Base-by-base conservation (phyloP, 2,329 filamentous ascomycete species). In the Fusarium begoniae region DNA sequence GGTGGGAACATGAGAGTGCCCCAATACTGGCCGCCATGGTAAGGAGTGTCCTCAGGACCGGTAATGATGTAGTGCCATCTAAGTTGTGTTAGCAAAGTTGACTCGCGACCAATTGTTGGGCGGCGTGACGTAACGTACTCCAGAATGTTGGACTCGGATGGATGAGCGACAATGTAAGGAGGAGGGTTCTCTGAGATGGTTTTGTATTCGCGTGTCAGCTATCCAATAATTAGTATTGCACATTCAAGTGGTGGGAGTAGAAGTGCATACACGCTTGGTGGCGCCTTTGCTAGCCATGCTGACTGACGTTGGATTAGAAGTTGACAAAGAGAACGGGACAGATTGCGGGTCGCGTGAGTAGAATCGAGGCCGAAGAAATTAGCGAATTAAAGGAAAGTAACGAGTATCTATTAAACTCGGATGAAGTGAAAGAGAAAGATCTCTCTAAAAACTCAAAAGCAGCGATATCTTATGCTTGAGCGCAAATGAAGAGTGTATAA, bases 1-100 rank as follows among this genome's bases (percentile, higher is more conserved):
- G 95, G 90, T 22, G 96, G 96, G 83, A 99, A 99, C 75, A 97
- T 92, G 57, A 99, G 88, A 4, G 96, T 98, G 54, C 96, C 96
- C 96, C 96, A 99, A 86, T 98, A 99, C 83, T 99, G 96, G 51
- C 96, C 96, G 80, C 92, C 91, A 79, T 97, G 91, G 82, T 99
- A 99, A 5, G 96, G 96, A 2, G 96, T 99, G 69, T 95, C 90
- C 70, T 97, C 95, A 40, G 96, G 96, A 5, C 96, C 96, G 43
- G 95, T 98, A 75, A 98, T 93, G 80, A 98, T 94, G 85, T 97
- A 97, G 85, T 97, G 94, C 94, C 94, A 97, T 85, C 92, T 93
- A 79, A 40, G 60, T 51, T 40, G 50, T 30, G 69, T 79, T 64
- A 74, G 58, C 43, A 58, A 58, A 24, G 37, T 24, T 35, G 43